A percentile compares a stretch with the other conserved stretches of the same genome.
phyloP scores from a whole-genome alignment of 2,329 filamentous ascomycete species.

The Macrophomina pseudophaseolina region DNA sequence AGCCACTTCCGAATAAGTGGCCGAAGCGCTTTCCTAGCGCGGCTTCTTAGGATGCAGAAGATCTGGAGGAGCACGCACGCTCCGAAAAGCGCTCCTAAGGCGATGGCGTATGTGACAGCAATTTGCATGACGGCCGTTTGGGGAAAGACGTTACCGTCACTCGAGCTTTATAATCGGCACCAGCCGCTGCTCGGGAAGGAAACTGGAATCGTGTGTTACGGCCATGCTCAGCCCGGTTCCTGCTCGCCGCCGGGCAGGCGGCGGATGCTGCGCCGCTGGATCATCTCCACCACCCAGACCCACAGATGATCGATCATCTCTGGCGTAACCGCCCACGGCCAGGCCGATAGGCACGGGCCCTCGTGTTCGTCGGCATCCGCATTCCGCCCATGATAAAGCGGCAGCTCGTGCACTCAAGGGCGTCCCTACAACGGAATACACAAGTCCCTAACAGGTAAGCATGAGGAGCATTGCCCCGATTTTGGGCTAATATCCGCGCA shows the following conservation, averaged over 20 bases:
- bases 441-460: not conserved
- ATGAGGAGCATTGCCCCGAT: not conserved
- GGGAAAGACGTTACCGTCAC: not conserved
- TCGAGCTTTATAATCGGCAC: slow-evolving; percentile 3
- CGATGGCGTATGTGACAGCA: not conserved
- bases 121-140: not conserved
- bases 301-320: slow-evolving; percentile 5
- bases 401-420: not conserved
- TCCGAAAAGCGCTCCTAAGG: not conserved
- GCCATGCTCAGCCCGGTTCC: not conserved
- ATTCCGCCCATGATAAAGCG: not conserved
- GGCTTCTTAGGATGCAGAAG: not conserved
- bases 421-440: not conserved
- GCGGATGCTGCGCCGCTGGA: not conserved
- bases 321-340: slow-evolving; percentile 3
- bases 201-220: not conserved
- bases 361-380: not conserved
- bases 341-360: not conserved
- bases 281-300: not conserved
- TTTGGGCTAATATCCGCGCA: not conserved
- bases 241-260: not conserved
- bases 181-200: not conserved
- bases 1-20: slow-evolving; percentile 28
- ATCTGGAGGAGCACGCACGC: not conserved
- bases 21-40: too few species aligned